A percentile compares a stretch with the other conserved stretches of the same genome.
phyloP scores from a whole-genome alignment of 1,139 yeast genomes.

The Hansenula sp. region DNA sequence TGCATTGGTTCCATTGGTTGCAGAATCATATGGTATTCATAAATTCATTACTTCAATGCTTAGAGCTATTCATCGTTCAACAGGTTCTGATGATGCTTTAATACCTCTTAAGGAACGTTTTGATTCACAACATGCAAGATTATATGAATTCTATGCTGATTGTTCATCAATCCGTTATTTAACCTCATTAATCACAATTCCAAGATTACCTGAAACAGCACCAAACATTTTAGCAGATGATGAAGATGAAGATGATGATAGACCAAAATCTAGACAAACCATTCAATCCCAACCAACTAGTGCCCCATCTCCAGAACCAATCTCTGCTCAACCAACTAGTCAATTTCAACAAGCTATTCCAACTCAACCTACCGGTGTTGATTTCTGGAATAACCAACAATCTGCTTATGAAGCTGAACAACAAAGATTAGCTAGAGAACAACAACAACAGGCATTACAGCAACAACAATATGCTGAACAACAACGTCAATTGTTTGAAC shows the following conservation, averaged over 20 bases:
- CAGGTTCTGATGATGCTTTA: conserved; percentile 75
- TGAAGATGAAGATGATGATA: conserved; percentile 30
- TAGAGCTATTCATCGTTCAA: conserved; percentile 77
- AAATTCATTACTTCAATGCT: conserved; percentile 88
- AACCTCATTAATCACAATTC: conserved; percentile 81
- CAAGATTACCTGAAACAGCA: conserved; percentile 71
- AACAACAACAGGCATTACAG: conserved; percentile 41
- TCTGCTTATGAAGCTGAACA: conserved; percentile 41
- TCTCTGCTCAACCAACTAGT: conserved; percentile 44
- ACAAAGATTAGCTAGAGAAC: conserved; percentile 42
- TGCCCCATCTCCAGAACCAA: conserved; percentile 40
- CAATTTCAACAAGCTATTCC: conserved; percentile 22
- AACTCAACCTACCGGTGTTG: conserved; percentile 30
- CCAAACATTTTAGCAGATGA: conserved; percentile 55
- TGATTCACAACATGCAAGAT: conserved; percentile 71
- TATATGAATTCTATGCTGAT: conserved; percentile 85
- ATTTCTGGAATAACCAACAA: conserved; percentile 44
- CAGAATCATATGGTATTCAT: conserved; percentile 93
- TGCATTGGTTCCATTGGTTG: conserved; percentile 84
- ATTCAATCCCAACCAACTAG: conserved; percentile 28
- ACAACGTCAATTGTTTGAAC: conserved; percentile 70
- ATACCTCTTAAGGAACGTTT: conserved; percentile 71
- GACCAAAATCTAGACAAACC: conserved; percentile 41
- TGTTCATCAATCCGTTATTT: conserved; percentile 82
- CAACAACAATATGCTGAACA: conserved; percentile 49